Base-by-base conservation (phyloP, 2,329 filamentous ascomycete genomes). In the Fusarium temperatum region DNA sequence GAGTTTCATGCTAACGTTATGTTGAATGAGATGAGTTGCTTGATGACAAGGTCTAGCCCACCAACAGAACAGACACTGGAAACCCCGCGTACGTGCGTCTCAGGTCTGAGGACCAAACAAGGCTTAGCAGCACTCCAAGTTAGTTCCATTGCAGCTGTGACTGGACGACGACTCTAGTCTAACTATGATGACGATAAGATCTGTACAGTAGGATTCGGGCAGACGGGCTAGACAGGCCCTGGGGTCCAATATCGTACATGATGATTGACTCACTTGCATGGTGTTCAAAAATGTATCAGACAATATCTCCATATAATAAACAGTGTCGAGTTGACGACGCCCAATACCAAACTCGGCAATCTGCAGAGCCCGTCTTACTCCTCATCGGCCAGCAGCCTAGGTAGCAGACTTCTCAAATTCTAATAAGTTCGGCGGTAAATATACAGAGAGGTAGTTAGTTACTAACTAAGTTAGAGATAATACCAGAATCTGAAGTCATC, bases 161-260 rank as follows among this genome's bases (percentile, higher is more conserved):
- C 63, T 74, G 71, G 71, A 61, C 56, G 54, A 53, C 56, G 50
- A 44, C 35, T 56, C 30, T 20, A 64, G 59, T 74, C 67, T n/a
- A n/a, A n/a, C n/a, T 64, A 74, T 74, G 72, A 74, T 74, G 72
- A 72, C 47, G 48, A 45, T 60, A 47, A 51, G 41, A 53, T 53
- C 36, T 54, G 35, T 39, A 38, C 18, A 28, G 24, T 32, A 57
- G 24, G 48, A 57, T 20, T 30, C 28, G 42, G 42, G n/a, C 41
- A 61, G 58, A n/a, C 17, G 20, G 55, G 9, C 45, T 18, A 48
- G 44, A 48, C 44, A 11, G 45, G 42, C 26, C 36, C 28, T 60
- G 45, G 17, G 32, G 32, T 32, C 28, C 48, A 32, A 18, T 51
- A 11, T 53, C 38, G 17, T 38, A 24, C 22, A 35, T 35, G n/a